Base-by-base conservation (phyloP, 2,329 filamentous ascomycete species). In the Ceratocystis diversiconidia region DNA sequence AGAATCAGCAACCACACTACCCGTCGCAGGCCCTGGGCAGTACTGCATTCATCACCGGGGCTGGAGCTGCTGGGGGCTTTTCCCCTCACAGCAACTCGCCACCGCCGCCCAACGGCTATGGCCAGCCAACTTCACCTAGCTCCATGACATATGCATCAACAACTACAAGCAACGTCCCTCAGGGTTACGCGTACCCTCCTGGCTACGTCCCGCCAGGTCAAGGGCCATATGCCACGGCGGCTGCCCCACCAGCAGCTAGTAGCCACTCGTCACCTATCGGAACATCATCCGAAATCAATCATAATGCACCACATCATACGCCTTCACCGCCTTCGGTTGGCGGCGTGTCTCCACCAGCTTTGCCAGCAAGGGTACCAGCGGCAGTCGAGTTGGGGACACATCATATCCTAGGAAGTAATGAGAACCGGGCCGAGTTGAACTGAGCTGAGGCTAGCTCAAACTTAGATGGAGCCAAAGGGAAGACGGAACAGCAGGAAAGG, bases 401-500 rank as follows among this genome's bases (percentile, higher is more conserved):
- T 19, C 69, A 71, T 61, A 71, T 72, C 2, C 2, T 74, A 30
- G 74, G 74, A 3, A 71, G 70, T 2, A 72, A 73, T 67, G 70
- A 65, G 30, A 75, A 75, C 68, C 70, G 74, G 19, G 74, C 73
- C 3, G 73, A 75, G 67, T 69, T 75, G 62, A 48, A 61, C n/a
- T 68, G 59, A 67, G 36, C 5, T 1, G 19, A 25, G 15, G 7
- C n/a, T 50, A 4, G 5, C n/a, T 17, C 25, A 62, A 1, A 7
- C 10, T 17, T 28, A 32, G 30, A 41, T n/a, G 22, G 22, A 28
- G 48, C 15, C 22, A 25, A 44, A 10, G 15, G 19, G 12, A 25
- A 17, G 41, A 15, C 22, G 17, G 61, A 19, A 50, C 12, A 19
- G 8, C 8, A 22, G 36, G 7, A 43, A 15, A n/a, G 48, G 8